Conservation (phyloP, 2,329 filamentous ascomycete genomes). For the Pseudogymnoascus pannorum region DNA sequence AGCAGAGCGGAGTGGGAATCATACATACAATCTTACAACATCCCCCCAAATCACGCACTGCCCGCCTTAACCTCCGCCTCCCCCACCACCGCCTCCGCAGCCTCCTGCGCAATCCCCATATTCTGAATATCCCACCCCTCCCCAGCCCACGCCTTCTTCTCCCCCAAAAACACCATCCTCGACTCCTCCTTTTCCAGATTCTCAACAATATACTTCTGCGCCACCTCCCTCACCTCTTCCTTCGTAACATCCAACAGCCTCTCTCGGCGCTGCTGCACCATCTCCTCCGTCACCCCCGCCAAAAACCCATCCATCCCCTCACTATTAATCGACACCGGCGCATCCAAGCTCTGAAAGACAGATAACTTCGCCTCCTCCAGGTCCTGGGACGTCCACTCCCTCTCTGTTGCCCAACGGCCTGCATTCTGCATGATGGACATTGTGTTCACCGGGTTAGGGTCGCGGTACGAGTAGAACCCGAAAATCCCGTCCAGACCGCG, state of each 20-base stretch:
- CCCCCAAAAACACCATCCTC: constrained; percentile 68
- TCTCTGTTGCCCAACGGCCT: constrained; percentile 75
- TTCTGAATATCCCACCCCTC: constrained; percentile 67
- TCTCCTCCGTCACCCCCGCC: constrained; percentile 76
- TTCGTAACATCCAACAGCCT: constrained; percentile 79
- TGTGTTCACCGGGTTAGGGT: constrained; percentile 88
- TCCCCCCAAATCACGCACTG: constrained; percentile 11
- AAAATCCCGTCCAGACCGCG: constrained; percentile 77
- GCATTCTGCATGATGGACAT: constrained; percentile 76
- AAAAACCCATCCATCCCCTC: constrained; percentile 85
- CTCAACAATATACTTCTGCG: constrained; percentile 74
- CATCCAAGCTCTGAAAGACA: constrained; percentile 87
- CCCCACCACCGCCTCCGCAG: constrained; percentile 16
- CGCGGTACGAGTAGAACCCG: constrained; percentile 92
- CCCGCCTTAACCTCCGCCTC: constrained; percentile 24
- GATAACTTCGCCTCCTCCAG: constrained; percentile 94
- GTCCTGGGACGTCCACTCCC: constrained; percentile 73
- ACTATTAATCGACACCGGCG: constrained; percentile 75
- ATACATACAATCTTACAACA: constrained; percentile 20
- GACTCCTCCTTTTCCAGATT: constrained; percentile 51
- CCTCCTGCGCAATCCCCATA: constrained; percentile 55
- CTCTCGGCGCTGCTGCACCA: constrained; percentile 79
- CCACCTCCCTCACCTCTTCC: constrained; percentile 71
- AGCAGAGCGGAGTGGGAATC: constrained; percentile 2
- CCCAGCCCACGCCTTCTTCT: constrained; percentile 74